Conservation (phyloP, 306 rosid species). For the Sechiopsis laciniata region DNA sequence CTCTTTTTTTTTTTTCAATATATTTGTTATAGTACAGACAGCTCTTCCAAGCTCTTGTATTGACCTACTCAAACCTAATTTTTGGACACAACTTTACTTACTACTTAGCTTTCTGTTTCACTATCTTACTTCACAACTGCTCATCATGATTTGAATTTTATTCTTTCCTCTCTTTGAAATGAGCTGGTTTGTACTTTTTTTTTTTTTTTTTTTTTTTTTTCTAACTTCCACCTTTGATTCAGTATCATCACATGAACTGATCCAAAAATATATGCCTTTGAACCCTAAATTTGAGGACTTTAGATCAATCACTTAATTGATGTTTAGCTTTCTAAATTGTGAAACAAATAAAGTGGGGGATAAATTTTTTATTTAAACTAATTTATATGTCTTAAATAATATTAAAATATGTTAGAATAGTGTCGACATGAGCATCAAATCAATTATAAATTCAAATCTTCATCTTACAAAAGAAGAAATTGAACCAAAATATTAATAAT, state of each 20-base stretch:
- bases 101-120: slow-evolving; percentile 7
- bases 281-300: background rate
- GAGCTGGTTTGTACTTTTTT: background rate
- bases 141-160: background rate
- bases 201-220: background rate
- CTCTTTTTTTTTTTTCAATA: background rate
- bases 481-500: too few relatives aligned
- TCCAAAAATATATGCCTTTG: background rate
- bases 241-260: slow-evolving; percentile 4
- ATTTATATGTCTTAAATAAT: too few relatives aligned
- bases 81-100: slow-evolving; percentile 3
- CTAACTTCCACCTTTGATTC: background rate
- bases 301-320: background rate
- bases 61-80: slow-evolving; percentile 10
- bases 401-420: too few relatives aligned
- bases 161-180: background rate
- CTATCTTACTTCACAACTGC: slow-evolving; percentile 4
- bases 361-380: background rate
- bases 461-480: too few relatives aligned
- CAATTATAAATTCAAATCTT: too few relatives aligned
- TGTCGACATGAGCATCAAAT: too few relatives aligned
- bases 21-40: slow-evolving; percentile 13
- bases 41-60: slow-evolving; percentile 12
- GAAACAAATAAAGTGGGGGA: background rate
- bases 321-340: background rate